These are phyloP conservation scores for Wickerhamomyces chaumierensis DNA, from an alignment of 805 yeast genomes.

Conservation along the genomic window DNA sequence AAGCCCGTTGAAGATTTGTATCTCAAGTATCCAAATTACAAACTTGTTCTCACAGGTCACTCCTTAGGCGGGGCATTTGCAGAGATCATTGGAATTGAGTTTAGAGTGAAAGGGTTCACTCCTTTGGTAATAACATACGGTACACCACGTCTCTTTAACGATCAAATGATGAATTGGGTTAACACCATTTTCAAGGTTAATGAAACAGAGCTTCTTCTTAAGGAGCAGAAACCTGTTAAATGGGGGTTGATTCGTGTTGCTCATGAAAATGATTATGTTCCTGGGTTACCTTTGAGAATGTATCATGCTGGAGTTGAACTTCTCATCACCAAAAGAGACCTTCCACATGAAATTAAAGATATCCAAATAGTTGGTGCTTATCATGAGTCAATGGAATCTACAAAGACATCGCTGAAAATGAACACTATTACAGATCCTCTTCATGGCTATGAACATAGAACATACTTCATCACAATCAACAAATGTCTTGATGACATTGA, in stretches of 20 bases:
- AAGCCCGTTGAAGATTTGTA: slow-evolving; percentile 23
- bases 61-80: slow-evolving; percentile 73
- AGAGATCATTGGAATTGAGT: slow-evolving; percentile 50
- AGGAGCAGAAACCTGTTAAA: slow-evolving; percentile 4
- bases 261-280: slow-evolving; percentile 49
- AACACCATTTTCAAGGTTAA: slow-evolving; percentile 36
- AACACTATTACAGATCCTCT: slow-evolving; percentile 7
- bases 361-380: slow-evolving; percentile 7
- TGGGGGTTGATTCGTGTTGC: slow-evolving; percentile 41
- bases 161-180: slow-evolving; percentile 37
- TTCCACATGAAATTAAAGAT: slow-evolving; percentile 22
- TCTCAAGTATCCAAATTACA: slow-evolving; percentile 33
- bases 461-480: slow-evolving; percentile 24
- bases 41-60: slow-evolving; percentile 53
- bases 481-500: slow-evolving; percentile 19
- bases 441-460: slow-evolving; percentile 27
- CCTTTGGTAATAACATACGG: slow-evolving; percentile 52
- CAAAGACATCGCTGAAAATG: neutral
- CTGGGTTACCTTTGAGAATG: slow-evolving; percentile 41
- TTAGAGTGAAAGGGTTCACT: slow-evolving; percentile 39
- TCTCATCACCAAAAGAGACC: slow-evolving; percentile 23
- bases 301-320: slow-evolving; percentile 24
- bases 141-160: slow-evolving; percentile 56
- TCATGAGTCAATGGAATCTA: neutral
- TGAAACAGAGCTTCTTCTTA: slow-evolving; percentile 14